phyloP scores from a whole-genome alignment of 306 rosid genomes.

The Quercus parvula region DNA sequence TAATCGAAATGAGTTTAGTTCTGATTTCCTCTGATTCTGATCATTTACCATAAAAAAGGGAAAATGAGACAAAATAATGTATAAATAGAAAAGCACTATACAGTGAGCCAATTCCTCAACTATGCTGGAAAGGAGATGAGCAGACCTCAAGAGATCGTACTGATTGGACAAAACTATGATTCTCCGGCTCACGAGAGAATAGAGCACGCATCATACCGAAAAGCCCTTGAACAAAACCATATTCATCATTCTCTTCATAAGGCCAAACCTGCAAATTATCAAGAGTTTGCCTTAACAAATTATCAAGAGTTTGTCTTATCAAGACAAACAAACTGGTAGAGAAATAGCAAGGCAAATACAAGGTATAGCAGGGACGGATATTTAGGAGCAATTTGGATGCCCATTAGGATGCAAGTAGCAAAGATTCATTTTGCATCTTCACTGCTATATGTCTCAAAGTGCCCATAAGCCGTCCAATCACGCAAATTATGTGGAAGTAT shows the following conservation, averaged over 20 bases:
- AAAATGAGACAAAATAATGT: not conserved
- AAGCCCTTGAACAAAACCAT: constrained; percentile 94
- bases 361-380: not conserved
- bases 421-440: not conserved
- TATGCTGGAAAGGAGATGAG: not conserved
- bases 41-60: not conserved
- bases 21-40: constrained; percentile 78
- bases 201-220: constrained; percentile 73
- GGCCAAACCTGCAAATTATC: constrained; percentile 74
- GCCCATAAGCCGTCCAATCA: not conserved
- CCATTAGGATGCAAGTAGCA: constrained; percentile 4
- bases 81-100: not conserved
- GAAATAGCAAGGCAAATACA: not conserved
- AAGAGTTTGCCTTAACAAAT: not conserved
- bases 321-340: not conserved
- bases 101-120: not conserved
- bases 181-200: constrained; percentile 58
- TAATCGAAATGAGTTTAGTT: constrained; percentile 58
- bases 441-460: not conserved
- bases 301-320: too few species aligned
- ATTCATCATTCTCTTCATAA: constrained; percentile 72
- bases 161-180: constrained; percentile 44
- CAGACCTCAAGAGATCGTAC: constrained; percentile 61
- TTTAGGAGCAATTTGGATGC: not conserved
- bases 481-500: not conserved